Base-by-base conservation (phyloP, 225 moss, liverwort and hornwort species). In the Anthoceros angustus region DNA sequence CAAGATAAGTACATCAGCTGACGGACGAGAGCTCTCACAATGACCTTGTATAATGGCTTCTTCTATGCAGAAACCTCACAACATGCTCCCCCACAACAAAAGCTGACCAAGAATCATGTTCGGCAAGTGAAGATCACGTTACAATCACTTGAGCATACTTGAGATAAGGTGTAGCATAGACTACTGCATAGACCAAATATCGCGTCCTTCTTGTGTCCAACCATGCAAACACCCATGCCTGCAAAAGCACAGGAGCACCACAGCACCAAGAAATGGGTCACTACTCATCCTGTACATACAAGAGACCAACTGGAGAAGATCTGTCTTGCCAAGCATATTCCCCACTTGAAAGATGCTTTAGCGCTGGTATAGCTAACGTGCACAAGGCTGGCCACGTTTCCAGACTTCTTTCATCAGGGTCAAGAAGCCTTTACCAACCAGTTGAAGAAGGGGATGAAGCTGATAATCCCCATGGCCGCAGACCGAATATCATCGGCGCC, bases 201-300 rank as follows among this genome's bases (percentile, higher is more conserved):
- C 83, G 88, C 69, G 84, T 80, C 64, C 89, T 88, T 72, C 83
- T 79, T 50, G 88, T 86, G 63, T 98, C 98, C 64, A 98, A 73
- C 86, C 87, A 98, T 39, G 98, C 98, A 73, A 98, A 92, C 68
- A 98, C 92, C 98, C 98, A 98, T 39, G 80, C 87, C 95, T 98
- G 84, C 23, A 41, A 9, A 42, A 50, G 21, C 62, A 40, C 18
- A 55, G 32, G 18, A 15, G 0, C 10, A 68, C n/a, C 24, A 25
- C 16, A 55, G 24, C 24, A 12, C 25, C 20, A 4, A 24, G 16
- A 15, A 42, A 68, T n/a, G 25, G 60, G 10, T 43, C 49, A 7
- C 25, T 6, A 55, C 68, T 67, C 26, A 66, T 16, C 48, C 63
- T 60, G 68, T 66, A 75, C 70, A 77, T 43, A 21, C 21, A 23